Evolutionary conservation across 2,329 filamentous ascomycete genomes (phyloP), one percentile per base, ranked within the genome.

Genomic region (Byssochlamys sp.): DNA sequence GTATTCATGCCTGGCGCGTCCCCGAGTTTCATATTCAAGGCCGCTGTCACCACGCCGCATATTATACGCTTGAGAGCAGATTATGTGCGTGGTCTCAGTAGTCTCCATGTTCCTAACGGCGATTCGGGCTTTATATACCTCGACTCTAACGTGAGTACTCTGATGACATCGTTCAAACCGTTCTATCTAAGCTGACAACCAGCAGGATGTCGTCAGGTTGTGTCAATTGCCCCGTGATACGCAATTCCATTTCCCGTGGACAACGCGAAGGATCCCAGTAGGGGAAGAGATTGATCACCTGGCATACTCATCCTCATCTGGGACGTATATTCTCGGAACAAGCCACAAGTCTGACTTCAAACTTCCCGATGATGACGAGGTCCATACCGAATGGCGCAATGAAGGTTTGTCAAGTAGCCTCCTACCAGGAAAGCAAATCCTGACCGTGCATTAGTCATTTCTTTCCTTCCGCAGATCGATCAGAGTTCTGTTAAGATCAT

Each of bases 81-180:
- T 12, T 82, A 83, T 6, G 84, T 92, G 2, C 82, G 85, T 45
- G 84, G 86, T 54, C 79, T 97, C 65, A 89, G 86, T 61, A 77
- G 84, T 0, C 90, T 96, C 69, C 84, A 95, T 69, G 91, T 86
- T 0, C 82, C 85, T 56, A 85, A 84, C 4, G 94, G 89, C 67
- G 85, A 91, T 58, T 80, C 84, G 57, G 91, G 91, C 0, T 95
- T 96, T 68, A 87, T 91, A 48, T 94, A 91, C 67, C 80, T 90
- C 27, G 88, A 95, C 72, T 81, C 78, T 14, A 71, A 76, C 60
- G 79, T 80, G 65, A 63, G 67, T 58, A 7, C 63, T 19, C 53
- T 48, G 45, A 58, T 57, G 10, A 25, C 11, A 26, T 33, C 26
- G 35, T 33, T 24, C 24, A 35, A 24, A 49, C 50, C n/a, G 12